These are phyloP conservation scores for Rhypophila decipiens DNA, from an alignment of 495 filamentous ascomycete genomes.

Conservation along the genomic window DNA sequence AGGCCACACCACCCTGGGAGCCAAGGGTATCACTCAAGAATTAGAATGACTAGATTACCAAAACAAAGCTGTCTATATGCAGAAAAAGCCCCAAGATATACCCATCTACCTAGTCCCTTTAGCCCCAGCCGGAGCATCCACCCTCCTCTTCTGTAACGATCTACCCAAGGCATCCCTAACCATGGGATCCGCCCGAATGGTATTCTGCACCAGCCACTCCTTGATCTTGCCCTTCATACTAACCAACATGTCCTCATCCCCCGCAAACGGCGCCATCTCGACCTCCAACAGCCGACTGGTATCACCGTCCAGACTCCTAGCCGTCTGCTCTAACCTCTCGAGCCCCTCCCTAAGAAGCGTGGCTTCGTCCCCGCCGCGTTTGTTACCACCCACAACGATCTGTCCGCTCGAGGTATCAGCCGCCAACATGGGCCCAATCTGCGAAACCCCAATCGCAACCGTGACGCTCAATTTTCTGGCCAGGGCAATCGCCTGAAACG, in stretches of 20 bases:
- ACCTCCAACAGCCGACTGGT: conserved; percentile 62
- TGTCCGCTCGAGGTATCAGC: conserved; percentile 25
- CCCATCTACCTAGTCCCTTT: conserved; percentile 40
- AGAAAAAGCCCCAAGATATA: no score
- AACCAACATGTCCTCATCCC: conserved; percentile 55
- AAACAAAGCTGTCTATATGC: no score
- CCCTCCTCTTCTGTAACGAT: conserved; percentile 51
- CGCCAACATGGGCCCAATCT: conserved; percentile 62
- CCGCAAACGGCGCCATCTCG: conserved; percentile 76
- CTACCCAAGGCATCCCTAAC: conserved; percentile 67
- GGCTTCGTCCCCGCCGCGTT: conserved; percentile 20
- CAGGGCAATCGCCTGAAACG: conserved; percentile 78
- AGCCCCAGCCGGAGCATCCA: conserved; percentile 50
- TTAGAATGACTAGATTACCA: no score
- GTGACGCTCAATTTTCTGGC: conserved; percentile 70
- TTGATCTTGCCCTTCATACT: conserved; percentile 59
- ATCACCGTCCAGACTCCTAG: conserved; percentile 57
- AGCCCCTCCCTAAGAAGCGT: conserved; percentile 40
- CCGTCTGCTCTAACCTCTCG: conserved; percentile 48
- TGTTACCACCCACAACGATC: conserved; percentile 10
- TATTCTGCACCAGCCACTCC: conserved; percentile 72
- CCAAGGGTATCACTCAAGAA: no score
- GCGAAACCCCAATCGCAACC: conserved; percentile 85
- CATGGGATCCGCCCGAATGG: conserved; percentile 64
- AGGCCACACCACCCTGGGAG: no score